A percentile compares a stretch with the other conserved stretches of the same genome.
Evolutionary conservation across 176 grass and related monocot species (phyloP).

Genomic region (Eleusine coracana): DNA sequence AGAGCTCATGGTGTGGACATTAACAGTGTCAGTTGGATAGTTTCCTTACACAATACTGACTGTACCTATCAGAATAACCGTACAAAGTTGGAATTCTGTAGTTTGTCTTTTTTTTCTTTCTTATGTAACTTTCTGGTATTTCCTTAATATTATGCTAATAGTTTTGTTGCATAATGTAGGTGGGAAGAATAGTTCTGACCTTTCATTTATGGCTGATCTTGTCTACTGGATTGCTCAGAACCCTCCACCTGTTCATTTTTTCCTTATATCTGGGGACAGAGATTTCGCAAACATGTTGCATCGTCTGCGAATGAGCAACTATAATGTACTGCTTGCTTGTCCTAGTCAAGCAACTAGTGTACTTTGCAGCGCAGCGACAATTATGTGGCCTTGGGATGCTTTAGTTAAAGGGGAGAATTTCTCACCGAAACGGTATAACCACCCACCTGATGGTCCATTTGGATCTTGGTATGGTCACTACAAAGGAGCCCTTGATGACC

Average conservation of each 20-base stretch:
- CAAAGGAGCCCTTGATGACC: constrained; percentile 72
- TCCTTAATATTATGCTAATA: constrained; percentile 27
- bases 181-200: constrained; percentile 92
- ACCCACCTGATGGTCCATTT: constrained; percentile 81
- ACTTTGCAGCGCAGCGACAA: constrained; percentile 72
- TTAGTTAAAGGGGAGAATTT: constrained; percentile 73
- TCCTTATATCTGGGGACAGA: constrained; percentile 84
- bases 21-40: background rate
- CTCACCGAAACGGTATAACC: constrained; percentile 62
- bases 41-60: background rate
- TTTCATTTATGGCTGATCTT: constrained; percentile 82
- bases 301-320: constrained; percentile 91
- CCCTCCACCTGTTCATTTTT: constrained; percentile 88
- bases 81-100: background rate
- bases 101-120: background rate
- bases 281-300: constrained; percentile 88
- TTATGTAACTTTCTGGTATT: background rate
- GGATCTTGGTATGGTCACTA: constrained; percentile 94
- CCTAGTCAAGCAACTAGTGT: constrained; percentile 30
- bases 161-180: constrained; percentile 51
- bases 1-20: background rate
- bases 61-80: background rate
- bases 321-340: constrained; percentile 87
- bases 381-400: constrained; percentile 88
- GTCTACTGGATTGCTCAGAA: constrained; percentile 84